These are phyloP conservation scores for Acmispon strigosus DNA, from an alignment of 306 rosid species.

Conservation along the genomic window DNA sequence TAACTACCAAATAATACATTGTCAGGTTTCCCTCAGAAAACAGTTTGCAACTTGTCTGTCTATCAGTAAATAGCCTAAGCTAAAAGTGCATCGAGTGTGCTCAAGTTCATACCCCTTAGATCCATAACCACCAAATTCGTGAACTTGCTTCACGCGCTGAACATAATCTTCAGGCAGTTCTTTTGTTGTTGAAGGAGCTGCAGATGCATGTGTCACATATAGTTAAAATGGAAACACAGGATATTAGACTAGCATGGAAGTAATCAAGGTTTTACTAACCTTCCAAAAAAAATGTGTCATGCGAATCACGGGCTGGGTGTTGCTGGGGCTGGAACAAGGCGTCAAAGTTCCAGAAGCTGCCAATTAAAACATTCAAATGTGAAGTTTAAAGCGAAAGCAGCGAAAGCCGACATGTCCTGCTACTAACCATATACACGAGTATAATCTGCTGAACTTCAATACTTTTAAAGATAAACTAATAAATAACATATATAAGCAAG, in stretches of 20 bases:
- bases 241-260: conserved; percentile 4
- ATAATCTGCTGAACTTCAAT: neutral
- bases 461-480: neutral
- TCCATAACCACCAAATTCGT: conserved; percentile 85
- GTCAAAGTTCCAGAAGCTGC: conserved; percentile 96
- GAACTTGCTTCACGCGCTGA: conserved; percentile 76
- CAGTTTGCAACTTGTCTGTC: neutral
- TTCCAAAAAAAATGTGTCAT: conserved; percentile 80
- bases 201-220: conserved; percentile 12
- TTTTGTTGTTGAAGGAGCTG: conserved; percentile 81
- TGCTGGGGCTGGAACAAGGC: conserved; percentile 98
- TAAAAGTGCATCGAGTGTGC: neutral
- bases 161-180: conserved; percentile 90
- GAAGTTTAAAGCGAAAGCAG: neutral
- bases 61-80: neutral
- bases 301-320: conserved; percentile 98
- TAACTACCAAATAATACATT: conserved; percentile 42
- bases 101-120: conserved; percentile 68
- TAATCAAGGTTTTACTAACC: conserved; percentile 29
- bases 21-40: conserved; percentile 1
- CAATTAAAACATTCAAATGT: conserved; percentile 20
- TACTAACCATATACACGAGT: neutral
- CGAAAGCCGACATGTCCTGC: neutral
- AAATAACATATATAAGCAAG: neutral
- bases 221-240: conserved; percentile 19